Conservation (phyloP, 2,329 filamentous ascomycete species). For the Corinectria fuckeliana region DNA sequence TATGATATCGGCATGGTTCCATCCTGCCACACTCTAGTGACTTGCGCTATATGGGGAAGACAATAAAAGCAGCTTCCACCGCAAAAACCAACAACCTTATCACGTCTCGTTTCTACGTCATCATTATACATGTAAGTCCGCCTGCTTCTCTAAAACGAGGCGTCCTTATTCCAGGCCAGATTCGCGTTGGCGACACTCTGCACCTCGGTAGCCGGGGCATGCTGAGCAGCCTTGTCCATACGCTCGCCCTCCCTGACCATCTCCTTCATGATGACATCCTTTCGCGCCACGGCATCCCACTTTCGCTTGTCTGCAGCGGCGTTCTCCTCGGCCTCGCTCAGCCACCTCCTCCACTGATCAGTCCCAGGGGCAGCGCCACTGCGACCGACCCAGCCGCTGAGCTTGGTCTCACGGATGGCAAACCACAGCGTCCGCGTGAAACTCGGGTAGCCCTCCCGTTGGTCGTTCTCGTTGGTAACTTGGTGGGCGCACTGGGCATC, state of each 20-base stretch:
- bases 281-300: slow-evolving; percentile 57
- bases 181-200: slow-evolving; percentile 22
- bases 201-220: slow-evolving; percentile 39
- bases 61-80: not conserved
- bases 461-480: slow-evolving; percentile 39
- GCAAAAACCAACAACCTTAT: not conserved
- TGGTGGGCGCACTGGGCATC: slow-evolving; percentile 48
- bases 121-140: not conserved
- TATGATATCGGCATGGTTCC: not conserved
- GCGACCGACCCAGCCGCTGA: slow-evolving; percentile 59
- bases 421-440: slow-evolving; percentile 66
- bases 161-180: slow-evolving; percentile 32
- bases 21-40: not conserved
- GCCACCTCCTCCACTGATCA: slow-evolving; percentile 60
- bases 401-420: slow-evolving; percentile 61
- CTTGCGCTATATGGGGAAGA: not conserved
- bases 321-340: slow-evolving; percentile 54
- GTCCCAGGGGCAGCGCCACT: slow-evolving; percentile 60
- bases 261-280: slow-evolving; percentile 56
- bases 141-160: slow-evolving; percentile 28
- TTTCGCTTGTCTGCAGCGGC: slow-evolving; percentile 40
- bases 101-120: not conserved
- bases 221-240: slow-evolving; percentile 39
- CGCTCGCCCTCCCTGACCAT: slow-evolving; percentile 24
- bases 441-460: slow-evolving; percentile 50